Base-by-base conservation (phyloP, 2,329 filamentous ascomycete species). In the Calonectria naviculata region DNA sequence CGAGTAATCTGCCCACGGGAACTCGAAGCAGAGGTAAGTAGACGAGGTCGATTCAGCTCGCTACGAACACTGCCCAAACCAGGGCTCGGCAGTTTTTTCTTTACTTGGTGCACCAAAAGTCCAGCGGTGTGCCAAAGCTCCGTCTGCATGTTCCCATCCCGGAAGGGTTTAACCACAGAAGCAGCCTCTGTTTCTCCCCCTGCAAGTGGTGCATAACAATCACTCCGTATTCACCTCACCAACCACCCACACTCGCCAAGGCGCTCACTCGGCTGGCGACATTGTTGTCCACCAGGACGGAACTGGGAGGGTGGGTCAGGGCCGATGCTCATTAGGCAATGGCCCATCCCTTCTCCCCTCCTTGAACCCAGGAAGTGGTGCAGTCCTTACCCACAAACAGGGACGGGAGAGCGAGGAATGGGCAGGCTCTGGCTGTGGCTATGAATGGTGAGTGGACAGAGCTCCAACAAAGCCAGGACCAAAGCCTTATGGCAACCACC, bases 301-400 rank as follows among this genome's bases (percentile, higher is more conserved):
- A 75, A 81, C 67, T 69, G 71, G 65, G 73, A 77, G 73, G 80
- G 79, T 79, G 78, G 78, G 77, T 67, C 70, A 78, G 68, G 41
- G 49, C 61, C 47, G 29, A 46, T 71, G 49, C 73, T 80, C 75
- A 82, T 83, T 83, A 77, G 81, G 74, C 81, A 82, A 83, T 83
- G 77, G 76, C 74, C 67, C n/a, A 47, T 52, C 64, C 65, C 34
- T 49, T 52, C 17, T 71, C 62, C 28, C 26, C 41, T 28, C 47
- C 64, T 58, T 65, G 67, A 73, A 69, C 67, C 67, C 73, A 69
- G 54, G 38, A 38, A 52, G 66, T 41, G 47, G 67, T 41, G 56
- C 66, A 42, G 47, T 63, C 61, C 70, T 73, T 68, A 42, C 70
- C 68, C 64, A 31, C 52, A 31, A 42, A 72, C 67, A 63, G 65